Conservation (phyloP, 768 basidiomycete genomes). For the Termitomyces sp. region DNA sequence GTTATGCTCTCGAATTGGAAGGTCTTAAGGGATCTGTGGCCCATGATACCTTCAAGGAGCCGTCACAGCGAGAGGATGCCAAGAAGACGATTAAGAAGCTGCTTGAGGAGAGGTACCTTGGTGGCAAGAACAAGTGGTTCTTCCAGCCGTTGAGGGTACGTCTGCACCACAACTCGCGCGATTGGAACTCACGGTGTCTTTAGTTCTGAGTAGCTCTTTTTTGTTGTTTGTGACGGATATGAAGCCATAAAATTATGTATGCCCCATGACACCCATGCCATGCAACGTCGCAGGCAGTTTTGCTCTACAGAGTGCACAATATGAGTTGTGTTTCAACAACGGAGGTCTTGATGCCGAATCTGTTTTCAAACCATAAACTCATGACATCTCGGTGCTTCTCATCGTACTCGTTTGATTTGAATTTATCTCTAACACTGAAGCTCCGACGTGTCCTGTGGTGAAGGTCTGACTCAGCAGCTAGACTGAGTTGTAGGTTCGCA, state of each 20-base stretch:
- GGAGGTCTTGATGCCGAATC: background rate
- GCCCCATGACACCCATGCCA: constrained; percentile 28
- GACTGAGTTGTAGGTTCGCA: background rate
- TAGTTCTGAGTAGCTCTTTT: constrained; percentile 32
- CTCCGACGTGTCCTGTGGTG: background rate
- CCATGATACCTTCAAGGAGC: constrained; percentile 95
- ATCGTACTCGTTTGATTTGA: background rate
- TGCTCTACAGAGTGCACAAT: background rate
- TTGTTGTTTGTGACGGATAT: constrained; percentile 24
- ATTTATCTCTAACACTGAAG: background rate
- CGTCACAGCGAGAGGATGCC: constrained; percentile 87
- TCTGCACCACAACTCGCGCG: constrained; percentile 1
- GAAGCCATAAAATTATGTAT: constrained; percentile 30
- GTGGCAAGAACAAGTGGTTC: constrained; percentile 98
- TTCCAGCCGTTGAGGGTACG: constrained; percentile 81
- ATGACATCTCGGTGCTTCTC: background rate
- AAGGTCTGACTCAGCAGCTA: background rate
- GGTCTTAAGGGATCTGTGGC: constrained; percentile 83
- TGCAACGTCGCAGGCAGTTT: constrained; percentile 19
- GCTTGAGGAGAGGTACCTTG: constrained; percentile 90
- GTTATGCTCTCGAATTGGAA: constrained; percentile 97
- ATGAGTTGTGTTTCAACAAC: background rate
- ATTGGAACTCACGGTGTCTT: constrained; percentile 1
- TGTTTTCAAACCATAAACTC: background rate
- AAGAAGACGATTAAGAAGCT: constrained; percentile 97